phyloP scores from a whole-genome alignment of 176 grass and related monocot genomes.

The Avena insularis region DNA sequence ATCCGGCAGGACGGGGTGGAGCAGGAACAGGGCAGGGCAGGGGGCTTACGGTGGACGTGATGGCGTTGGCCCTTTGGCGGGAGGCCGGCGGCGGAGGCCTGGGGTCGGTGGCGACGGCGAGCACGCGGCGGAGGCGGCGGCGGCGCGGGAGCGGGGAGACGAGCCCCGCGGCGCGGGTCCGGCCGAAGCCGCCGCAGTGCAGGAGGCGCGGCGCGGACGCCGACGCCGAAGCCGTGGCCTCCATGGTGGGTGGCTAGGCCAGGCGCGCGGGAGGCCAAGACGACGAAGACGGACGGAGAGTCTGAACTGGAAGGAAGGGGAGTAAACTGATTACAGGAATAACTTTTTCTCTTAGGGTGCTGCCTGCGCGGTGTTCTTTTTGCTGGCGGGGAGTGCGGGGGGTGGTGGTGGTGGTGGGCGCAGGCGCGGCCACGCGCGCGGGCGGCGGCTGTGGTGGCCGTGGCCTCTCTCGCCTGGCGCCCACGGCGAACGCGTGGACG shows the following conservation, averaged over 20 bases:
- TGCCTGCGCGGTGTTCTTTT: neutral
- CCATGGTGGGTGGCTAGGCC: constrained; percentile 47
- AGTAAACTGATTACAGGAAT: too few relatives aligned
- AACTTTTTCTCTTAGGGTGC: too few relatives aligned
- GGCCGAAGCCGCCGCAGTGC: constrained; percentile 65
- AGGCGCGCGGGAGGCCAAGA: too few relatives aligned
- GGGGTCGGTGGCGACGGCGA: constrained; percentile 74
- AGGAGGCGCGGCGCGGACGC: constrained; percentile 62
- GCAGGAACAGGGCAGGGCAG: neutral
- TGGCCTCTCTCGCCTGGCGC: too few relatives aligned
- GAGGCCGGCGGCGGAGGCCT: constrained; percentile 40
- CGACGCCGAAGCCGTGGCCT: constrained; percentile 48
- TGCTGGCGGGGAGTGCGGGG: neutral
- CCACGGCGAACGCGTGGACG: constrained; percentile 8
- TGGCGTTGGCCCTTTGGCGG: constrained; percentile 10
- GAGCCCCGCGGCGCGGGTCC: constrained; percentile 31
- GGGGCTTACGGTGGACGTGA: constrained; percentile 65
- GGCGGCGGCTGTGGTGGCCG: neutral
- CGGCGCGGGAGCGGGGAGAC: constrained; percentile 26
- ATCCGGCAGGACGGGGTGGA: neutral
- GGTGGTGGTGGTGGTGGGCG: constrained; percentile 8
- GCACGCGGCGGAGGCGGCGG: constrained; percentile 43
- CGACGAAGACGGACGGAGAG: neutral
- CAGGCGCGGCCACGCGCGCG: constrained; percentile 12
- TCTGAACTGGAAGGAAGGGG: too few relatives aligned